These are phyloP conservation scores for Phytophthora boehmeriae DNA, from an alignment of 352 stramenopile species.

Conservation along the genomic window DNA sequence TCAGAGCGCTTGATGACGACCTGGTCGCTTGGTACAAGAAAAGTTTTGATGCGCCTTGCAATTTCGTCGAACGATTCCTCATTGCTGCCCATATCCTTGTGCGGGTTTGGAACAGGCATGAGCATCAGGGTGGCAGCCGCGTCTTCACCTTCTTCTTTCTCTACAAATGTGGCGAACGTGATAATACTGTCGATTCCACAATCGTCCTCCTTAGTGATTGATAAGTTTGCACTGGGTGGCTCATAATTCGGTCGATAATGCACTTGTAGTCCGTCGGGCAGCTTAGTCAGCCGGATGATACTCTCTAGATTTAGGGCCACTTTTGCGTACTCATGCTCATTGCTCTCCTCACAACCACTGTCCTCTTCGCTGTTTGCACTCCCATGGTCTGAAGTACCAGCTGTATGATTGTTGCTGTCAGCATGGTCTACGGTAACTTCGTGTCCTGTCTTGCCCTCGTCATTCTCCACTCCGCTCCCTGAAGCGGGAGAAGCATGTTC, in stretches of 20 bases:
- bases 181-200: constrained; percentile 61
- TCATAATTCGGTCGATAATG: constrained; percentile 84
- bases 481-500: constrained; percentile 1
- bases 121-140: constrained; percentile 56
- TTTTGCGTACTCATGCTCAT: constrained; percentile 55
- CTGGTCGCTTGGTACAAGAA: constrained; percentile 70
- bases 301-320: constrained; percentile 80
- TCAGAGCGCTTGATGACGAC: constrained; percentile 49
- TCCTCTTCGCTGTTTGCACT: constrained; percentile 44
- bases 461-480: constrained; percentile 12
- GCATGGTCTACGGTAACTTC: constrained; percentile 20
- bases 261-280: constrained; percentile 80
- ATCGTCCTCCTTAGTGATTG: constrained; percentile 32
- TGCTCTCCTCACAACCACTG: constrained; percentile 50
- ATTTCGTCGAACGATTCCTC: constrained; percentile 61
- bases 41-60: constrained; percentile 64
- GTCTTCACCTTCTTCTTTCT: constrained; percentile 49
- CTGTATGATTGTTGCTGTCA: constrained; percentile 26
- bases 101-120: constrained; percentile 51
- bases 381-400: constrained; percentile 20
- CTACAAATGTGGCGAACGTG: constrained; percentile 74
- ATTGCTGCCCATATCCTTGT: constrained; percentile 19
- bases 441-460: constrained; percentile 11
- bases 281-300: constrained; percentile 83
- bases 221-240: constrained; percentile 31